phyloP scores from a whole-genome alignment of 2,329 filamentous ascomycete species.

The Pseudopithomyces maydicus region DNA sequence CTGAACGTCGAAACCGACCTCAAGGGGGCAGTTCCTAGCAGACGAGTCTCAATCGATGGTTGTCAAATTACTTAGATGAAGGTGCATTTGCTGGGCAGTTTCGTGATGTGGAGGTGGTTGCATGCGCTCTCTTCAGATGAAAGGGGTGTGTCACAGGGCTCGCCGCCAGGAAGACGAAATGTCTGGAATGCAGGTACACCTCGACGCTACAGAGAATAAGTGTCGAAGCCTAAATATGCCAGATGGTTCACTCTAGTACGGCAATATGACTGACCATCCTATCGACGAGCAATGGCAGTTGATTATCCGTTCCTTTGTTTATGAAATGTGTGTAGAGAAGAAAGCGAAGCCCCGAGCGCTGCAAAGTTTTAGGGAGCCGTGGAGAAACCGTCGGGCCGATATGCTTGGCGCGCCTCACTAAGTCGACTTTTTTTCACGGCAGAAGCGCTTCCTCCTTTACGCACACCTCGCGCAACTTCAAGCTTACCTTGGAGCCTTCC shows the following conservation, averaged over 20 bases:
- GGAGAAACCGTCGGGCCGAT: constrained; percentile 22
- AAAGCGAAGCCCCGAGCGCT: constrained; percentile 16
- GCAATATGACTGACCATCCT: constrained; percentile 53
- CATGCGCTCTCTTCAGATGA: too few relatives aligned
- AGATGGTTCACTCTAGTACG: constrained; percentile 45
- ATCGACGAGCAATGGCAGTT: constrained; percentile 47
- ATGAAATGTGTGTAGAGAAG: constrained; percentile 43
- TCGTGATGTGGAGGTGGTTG: too few relatives aligned
- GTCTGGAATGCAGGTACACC: constrained; percentile 48
- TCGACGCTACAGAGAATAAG: constrained; percentile 37
- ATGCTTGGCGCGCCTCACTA: background rate
- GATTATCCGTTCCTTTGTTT: constrained; percentile 51
- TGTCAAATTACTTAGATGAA: too few relatives aligned
- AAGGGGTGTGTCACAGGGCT: too few relatives aligned
- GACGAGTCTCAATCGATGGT: too few relatives aligned
- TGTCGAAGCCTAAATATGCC: constrained; percentile 46
- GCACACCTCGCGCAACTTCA: constrained; percentile 5
- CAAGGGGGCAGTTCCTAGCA: too few relatives aligned
- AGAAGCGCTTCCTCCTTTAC: background rate
- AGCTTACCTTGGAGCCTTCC: background rate
- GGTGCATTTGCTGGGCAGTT: too few relatives aligned
- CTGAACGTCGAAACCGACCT: too few relatives aligned
- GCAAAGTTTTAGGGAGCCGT: constrained; percentile 20
- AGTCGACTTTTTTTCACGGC: background rate
- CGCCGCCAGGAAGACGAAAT: constrained; percentile 11